Evolutionary conservation across 805 yeast species (phyloP).

Genomic region (Ogataea ganodermae): DNA sequence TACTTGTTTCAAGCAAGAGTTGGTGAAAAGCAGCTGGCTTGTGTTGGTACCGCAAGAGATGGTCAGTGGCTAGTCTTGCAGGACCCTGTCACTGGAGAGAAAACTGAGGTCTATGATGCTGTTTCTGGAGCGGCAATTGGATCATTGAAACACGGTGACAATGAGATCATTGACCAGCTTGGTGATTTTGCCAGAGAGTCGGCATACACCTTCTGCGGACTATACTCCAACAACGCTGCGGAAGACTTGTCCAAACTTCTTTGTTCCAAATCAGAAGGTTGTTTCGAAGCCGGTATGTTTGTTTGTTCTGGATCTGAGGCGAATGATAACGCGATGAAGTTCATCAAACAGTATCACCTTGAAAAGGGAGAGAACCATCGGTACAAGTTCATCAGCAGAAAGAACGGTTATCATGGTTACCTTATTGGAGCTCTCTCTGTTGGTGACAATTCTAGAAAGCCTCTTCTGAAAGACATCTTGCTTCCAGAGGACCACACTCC

Average conservation of each 20-base stretch:
- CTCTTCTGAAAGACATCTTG: constrained; percentile 32
- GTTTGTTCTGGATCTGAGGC: constrained; percentile 76
- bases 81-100: constrained; percentile 41
- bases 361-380: constrained; percentile 43
- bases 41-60: constrained; percentile 40
- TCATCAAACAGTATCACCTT: constrained; percentile 50
- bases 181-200: constrained; percentile 34
- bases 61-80: constrained; percentile 43
- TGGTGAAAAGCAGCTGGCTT: constrained; percentile 35
- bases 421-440: constrained; percentile 46
- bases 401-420: constrained; percentile 48
- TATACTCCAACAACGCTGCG: constrained; percentile 39
- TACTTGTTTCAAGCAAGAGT: constrained; percentile 45
- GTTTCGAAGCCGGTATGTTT: constrained; percentile 42
- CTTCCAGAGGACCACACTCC: constrained; percentile 26
- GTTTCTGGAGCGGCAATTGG: constrained; percentile 51
- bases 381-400: constrained; percentile 42
- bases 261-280: constrained; percentile 35
- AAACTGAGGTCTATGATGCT: constrained; percentile 39
- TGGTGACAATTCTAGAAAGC: constrained; percentile 37
- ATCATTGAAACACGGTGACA: constrained; percentile 44
- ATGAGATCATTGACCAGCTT: constrained; percentile 29
- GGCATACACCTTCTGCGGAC: constrained; percentile 36
- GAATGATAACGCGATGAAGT: constrained; percentile 73
- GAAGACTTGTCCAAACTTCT: constrained; percentile 46